Evolutionary conservation across 2,329 filamentous ascomycete species (phyloP), one percentile per base, ranked within the genome.

Genomic region (Fusarium oxysporum): DNA sequence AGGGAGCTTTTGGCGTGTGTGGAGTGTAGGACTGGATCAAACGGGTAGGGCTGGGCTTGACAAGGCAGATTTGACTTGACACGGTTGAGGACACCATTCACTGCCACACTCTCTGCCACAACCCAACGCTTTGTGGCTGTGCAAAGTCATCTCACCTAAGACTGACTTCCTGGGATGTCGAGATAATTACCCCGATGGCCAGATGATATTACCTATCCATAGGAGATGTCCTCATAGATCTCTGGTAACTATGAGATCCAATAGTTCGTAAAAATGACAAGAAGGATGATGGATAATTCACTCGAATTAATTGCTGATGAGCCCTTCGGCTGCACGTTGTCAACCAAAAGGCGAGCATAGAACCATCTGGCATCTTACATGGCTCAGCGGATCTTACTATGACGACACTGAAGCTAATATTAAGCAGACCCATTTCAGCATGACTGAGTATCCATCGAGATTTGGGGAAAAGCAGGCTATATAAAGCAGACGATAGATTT

Each of bases 11-110:
- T 60, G 51, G 54, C 37, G 51, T 53, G 64, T 48, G 65, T 57
- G 58, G 58, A 50, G 43, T 38, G 54, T 68, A 61, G 63, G 63
- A 68, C 56, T 68, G 51, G 40, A 60, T 41, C 32, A 40, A 8
- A 37, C 65, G 65, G 57, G 65, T 74, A 74, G 72, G 72, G 72
- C 72, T 74, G 69, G 70, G 43, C 40, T 30, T 23, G 64, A 53
- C 64, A 64, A 71, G 67, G 66, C 70, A 62, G 57, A 75, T 47
- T 60, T 43, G 55, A 41, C 45, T 50, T 23, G 47, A 32, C 28
- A 50, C 17, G 17, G 17, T 35, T 64, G 28, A 64, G 47, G 43
- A 33, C 63, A 65, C 60, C 45, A 48, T 6, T 23, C 23, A 45
- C 32, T 47, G 40, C 58, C 58, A 43, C 38, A 40, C 28, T 66